Conservation (phyloP, 306 rosid genomes). For the Chamaecrista fasciculata region DNA sequence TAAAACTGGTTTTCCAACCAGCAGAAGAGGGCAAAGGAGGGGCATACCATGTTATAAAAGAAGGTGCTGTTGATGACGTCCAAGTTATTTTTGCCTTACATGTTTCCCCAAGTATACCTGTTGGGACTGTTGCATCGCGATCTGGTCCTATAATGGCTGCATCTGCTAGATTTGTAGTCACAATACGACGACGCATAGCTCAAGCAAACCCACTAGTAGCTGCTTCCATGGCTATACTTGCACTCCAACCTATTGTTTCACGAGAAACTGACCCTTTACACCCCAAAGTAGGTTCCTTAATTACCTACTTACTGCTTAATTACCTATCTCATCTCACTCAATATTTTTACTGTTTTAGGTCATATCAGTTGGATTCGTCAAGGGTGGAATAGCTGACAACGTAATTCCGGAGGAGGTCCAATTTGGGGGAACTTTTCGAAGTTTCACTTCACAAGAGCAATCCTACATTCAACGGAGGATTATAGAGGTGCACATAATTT, state of each 20-base stretch:
- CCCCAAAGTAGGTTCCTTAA: slow-evolving; percentile 30
- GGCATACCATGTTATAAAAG: slow-evolving; percentile 53
- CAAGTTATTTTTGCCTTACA: slow-evolving; percentile 54
- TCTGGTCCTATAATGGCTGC: slow-evolving; percentile 52
- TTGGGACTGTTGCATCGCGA: slow-evolving; percentile 45
- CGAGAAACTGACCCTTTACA: slow-evolving; percentile 49
- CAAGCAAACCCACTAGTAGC: slow-evolving; percentile 50
- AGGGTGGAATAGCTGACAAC: slow-evolving; percentile 44
- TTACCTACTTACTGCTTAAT: no score
- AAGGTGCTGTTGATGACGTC: slow-evolving; percentile 45
- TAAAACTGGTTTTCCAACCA: slow-evolving; percentile 67
- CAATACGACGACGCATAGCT: slow-evolving; percentile 44
- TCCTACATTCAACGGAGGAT: slow-evolving; percentile 43
- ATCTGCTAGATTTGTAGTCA: slow-evolving; percentile 47
- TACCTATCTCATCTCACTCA: no score
- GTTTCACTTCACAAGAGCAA: slow-evolving; percentile 47
- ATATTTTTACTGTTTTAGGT: no score
- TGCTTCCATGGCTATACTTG: slow-evolving; percentile 40
- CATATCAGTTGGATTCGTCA: slow-evolving; percentile 41
- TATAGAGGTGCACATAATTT: slow-evolving; percentile 43
- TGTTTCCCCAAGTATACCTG: slow-evolving; percentile 26
- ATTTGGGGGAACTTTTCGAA: slow-evolving; percentile 49
- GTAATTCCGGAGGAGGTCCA: slow-evolving; percentile 41
- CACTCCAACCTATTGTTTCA: slow-evolving; percentile 54
- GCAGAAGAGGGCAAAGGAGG: slow-evolving; percentile 58